Conservation (phyloP, 441 rosid genomes). For the Bocquillonia castaneifolia region DNA sequence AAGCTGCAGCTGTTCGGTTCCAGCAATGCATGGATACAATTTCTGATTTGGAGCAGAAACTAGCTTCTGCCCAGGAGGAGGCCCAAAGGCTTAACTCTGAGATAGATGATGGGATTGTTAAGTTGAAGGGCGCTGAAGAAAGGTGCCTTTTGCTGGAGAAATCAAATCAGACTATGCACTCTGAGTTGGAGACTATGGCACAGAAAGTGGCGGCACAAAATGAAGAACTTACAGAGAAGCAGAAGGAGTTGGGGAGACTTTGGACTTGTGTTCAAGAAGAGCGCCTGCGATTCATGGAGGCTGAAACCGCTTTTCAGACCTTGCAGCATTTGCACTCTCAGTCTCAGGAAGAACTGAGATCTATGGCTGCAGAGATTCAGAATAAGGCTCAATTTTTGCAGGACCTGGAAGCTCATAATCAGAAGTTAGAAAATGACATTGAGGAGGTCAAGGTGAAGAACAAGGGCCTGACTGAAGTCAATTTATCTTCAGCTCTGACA, state of each 20-base stretch:
- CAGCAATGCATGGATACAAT: constrained; percentile 68
- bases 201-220: constrained; percentile 62
- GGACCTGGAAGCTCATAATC: constrained; percentile 63
- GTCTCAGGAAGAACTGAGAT: constrained; percentile 85
- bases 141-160: constrained; percentile 67
- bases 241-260: constrained; percentile 76
- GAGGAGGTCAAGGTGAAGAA: constrained; percentile 54
- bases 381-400: constrained; percentile 52
- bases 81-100: constrained; percentile 60
- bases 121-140: constrained; percentile 75
- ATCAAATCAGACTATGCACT: constrained; percentile 64
- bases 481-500: constrained; percentile 67
- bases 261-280: constrained; percentile 89
- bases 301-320: constrained; percentile 96
- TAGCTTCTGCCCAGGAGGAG: constrained; percentile 59
- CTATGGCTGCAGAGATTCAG: constrained; percentile 60
- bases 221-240: constrained; percentile 77
- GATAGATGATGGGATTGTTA: constrained; percentile 56
- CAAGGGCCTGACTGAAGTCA: constrained; percentile 55
- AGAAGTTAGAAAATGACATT: constrained; percentile 50
- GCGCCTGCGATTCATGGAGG: constrained; percentile 72
- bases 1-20: constrained; percentile 58
- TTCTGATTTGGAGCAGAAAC: constrained; percentile 55
- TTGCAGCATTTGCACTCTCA: constrained; percentile 86
- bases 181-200: constrained; percentile 54